These are phyloP conservation scores for Prosopis cineraria DNA, from an alignment of 306 rosid species.

Conservation along the genomic window DNA sequence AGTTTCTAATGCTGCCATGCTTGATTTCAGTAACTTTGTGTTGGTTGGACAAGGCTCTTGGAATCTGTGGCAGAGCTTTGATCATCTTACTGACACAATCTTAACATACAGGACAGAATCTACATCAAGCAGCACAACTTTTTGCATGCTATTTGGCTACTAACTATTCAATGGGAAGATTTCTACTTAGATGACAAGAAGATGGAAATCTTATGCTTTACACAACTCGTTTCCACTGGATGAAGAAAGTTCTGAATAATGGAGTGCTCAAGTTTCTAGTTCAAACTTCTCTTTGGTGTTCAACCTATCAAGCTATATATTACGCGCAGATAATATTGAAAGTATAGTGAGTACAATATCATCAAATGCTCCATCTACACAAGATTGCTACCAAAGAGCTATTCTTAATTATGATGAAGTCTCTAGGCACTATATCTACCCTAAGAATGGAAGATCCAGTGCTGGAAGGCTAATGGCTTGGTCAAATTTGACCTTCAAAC, in stretches of 20 bases:
- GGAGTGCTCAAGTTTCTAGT: neutral
- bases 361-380: neutral
- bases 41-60: neutral
- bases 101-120: slow-evolving; percentile 43
- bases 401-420: slow-evolving; percentile 36
- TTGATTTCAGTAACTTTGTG: slow-evolving; percentile 39
- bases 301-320: slow-evolving; percentile 11
- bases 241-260: slow-evolving; percentile 5
- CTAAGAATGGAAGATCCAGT: neutral
- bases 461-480: slow-evolving; percentile 18
- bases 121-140: slow-evolving; percentile 26
- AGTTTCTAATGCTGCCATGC: slow-evolving; percentile 31
- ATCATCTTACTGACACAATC: slow-evolving; percentile 45
- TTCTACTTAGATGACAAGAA: slow-evolving; percentile 28
- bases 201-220: slow-evolving; percentile 48
- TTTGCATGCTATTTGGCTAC: slow-evolving; percentile 25
- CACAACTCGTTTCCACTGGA: slow-evolving; percentile 29
- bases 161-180: slow-evolving; percentile 37
- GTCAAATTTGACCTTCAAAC: slow-evolving; percentile 22
- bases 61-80: slow-evolving; percentile 41
- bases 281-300: neutral
- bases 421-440: slow-evolving; percentile 27
- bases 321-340: neutral
- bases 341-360: neutral
- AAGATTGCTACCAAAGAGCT: slow-evolving; percentile 21